These are phyloP conservation scores for Scheffersomyces parashehatae DNA, from an alignment of 1,139 yeast species.

Conservation along the genomic window DNA sequence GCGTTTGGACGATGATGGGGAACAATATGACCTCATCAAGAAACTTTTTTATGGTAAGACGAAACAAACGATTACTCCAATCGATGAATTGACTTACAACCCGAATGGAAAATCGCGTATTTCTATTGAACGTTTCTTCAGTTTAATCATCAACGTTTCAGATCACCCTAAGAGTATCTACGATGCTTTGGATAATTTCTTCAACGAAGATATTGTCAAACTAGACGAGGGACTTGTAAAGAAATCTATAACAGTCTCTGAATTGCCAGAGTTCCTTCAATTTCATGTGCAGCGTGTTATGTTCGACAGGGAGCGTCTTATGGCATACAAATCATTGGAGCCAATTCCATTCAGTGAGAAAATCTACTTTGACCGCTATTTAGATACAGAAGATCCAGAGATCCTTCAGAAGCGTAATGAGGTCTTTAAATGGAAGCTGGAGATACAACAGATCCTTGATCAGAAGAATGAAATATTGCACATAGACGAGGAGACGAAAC, in stretches of 20 bases:
- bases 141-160: constrained; percentile 79
- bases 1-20: constrained; percentile 67
- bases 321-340: constrained; percentile 80
- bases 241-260: constrained; percentile 67
- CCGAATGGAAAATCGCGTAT: constrained; percentile 60
- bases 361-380: constrained; percentile 82
- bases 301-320: constrained; percentile 70
- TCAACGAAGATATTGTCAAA: constrained; percentile 70
- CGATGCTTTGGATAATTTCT: constrained; percentile 85
- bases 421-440: constrained; percentile 63
- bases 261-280: constrained; percentile 80
- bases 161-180: constrained; percentile 87
- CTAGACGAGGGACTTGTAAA: constrained; percentile 75
- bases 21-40: constrained; percentile 79
- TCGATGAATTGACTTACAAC: constrained; percentile 16
- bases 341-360: constrained; percentile 79
- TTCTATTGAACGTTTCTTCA: constrained; percentile 75
- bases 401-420: constrained; percentile 56
- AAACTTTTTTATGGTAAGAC: constrained; percentile 74
- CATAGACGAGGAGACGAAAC: constrained; percentile 49
- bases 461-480: constrained; percentile 43
- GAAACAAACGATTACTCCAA: constrained; percentile 45
- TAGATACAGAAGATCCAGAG: constrained; percentile 67
- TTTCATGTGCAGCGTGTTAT: constrained; percentile 93
- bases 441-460: constrained; percentile 45